Conservation (phyloP, 2,329 filamentous ascomycete genomes). For the Xylaria sp. region DNA sequence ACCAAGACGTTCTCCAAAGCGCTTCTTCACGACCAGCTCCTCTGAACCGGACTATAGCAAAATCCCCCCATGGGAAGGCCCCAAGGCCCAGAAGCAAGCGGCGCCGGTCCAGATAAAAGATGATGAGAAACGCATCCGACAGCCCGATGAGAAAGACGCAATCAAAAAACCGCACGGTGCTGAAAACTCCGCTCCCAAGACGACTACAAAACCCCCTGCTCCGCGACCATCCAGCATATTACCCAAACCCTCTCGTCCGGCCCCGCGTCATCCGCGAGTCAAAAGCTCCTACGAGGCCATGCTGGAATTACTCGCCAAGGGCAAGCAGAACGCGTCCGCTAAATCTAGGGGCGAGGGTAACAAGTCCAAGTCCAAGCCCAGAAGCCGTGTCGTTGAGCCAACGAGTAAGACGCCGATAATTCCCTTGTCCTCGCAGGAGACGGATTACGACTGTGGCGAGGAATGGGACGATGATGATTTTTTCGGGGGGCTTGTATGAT, state of each 20-base stretch:
- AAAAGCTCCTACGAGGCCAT: slow-evolving; percentile 21
- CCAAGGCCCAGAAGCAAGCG: slow-evolving; percentile 19
- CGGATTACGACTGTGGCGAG: slow-evolving; percentile 25
- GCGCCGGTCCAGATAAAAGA: slow-evolving; percentile 22
- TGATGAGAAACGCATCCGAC: slow-evolving; percentile 18
- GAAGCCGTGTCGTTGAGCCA: not conserved
- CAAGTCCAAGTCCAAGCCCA: too few species aligned
- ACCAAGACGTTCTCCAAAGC: slow-evolving; percentile 27
- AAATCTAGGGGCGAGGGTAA: not conserved
- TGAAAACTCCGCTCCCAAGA: not conserved
- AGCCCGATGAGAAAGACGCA: slow-evolving; percentile 6
- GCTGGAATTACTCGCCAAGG: slow-evolving; percentile 18
- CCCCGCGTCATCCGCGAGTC: not conserved
- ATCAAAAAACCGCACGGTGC: not conserved
- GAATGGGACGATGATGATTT: slow-evolving; percentile 21
- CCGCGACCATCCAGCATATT: not conserved
- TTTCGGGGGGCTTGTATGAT: slow-evolving; percentile 9
- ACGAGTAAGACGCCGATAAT: not conserved
- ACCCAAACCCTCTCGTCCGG: not conserved
- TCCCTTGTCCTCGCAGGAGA: slow-evolving; percentile 24
- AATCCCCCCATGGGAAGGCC: slow-evolving; percentile 29
- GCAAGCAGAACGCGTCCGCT: not conserved
- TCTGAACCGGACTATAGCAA: slow-evolving; percentile 28
- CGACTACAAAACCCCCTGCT: not conserved
- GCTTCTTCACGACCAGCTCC: slow-evolving; percentile 33